phyloP scores from a whole-genome alignment of 2,329 filamentous ascomycete species.

The Colletotrichum higginsianum region DNA sequence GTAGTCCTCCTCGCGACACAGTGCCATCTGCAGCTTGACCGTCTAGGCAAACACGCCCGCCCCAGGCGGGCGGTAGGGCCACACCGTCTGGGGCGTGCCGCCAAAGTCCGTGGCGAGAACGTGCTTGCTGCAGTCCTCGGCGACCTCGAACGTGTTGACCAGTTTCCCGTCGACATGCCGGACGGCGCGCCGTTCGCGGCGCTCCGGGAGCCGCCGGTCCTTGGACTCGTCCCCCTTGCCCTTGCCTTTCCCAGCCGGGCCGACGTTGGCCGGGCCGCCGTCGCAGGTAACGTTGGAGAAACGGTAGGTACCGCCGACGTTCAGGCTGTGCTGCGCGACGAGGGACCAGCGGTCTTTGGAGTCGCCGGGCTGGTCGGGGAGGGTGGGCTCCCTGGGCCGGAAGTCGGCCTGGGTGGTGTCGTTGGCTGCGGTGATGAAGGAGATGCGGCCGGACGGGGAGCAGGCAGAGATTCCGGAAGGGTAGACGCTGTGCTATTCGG shows the following conservation, averaged over 20 bases:
- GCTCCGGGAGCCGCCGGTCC: neutral
- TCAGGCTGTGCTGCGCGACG: conserved; percentile 30
- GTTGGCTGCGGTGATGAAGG: conserved; percentile 35
- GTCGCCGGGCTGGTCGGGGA: conserved; percentile 16
- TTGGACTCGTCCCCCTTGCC: neutral
- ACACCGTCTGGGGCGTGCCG: conserved; percentile 13
- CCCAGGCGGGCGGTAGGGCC: conserved; percentile 22
- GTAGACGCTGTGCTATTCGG: conserved; percentile 34
- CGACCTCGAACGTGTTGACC: conserved; percentile 26
- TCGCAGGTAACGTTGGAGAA: conserved; percentile 16
- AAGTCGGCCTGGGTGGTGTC: conserved; percentile 25
- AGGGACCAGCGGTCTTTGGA: conserved; percentile 19
- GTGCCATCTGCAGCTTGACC: too few species aligned
- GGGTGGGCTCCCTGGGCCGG: conserved; percentile 16
- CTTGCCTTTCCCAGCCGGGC: neutral
- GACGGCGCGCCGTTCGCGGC: conserved; percentile 10
- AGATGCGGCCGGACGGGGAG: conserved; percentile 13
- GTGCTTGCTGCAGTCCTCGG: conserved; percentile 25
- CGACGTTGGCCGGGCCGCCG: neutral
- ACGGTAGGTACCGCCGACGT: conserved; percentile 11
- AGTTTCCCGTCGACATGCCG: conserved; percentile 15
- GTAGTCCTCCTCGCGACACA: too few species aligned
- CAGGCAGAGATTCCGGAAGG: conserved; percentile 25
- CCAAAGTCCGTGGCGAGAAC: conserved; percentile 27
- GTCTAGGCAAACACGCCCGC: neutral